These are phyloP conservation scores for Cucurbita ficifolia DNA, from an alignment of 306 rosid genomes.

Conservation along the genomic window DNA sequence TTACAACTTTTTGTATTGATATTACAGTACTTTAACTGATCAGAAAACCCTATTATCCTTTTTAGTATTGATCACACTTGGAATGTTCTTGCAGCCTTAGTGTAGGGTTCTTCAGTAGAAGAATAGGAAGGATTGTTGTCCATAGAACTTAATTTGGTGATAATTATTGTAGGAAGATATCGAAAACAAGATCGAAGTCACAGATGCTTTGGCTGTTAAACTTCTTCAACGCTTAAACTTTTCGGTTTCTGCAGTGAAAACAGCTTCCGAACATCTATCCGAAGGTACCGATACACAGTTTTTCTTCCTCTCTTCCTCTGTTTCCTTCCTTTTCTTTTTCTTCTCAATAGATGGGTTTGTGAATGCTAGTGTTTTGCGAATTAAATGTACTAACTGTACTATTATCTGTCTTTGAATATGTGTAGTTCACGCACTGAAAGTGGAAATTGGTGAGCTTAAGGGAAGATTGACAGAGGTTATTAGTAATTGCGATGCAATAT, in stretches of 20 bases:
- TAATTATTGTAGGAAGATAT: constrained; percentile 58
- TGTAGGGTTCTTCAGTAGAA: neutral
- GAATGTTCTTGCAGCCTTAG: neutral
- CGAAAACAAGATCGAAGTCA: constrained; percentile 69
- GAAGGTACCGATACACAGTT: constrained; percentile 35
- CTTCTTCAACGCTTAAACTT: constrained; percentile 72
- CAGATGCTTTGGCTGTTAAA: constrained; percentile 71
- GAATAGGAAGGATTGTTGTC: neutral
- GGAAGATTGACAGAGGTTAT: constrained; percentile 90
- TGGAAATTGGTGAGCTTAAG: constrained; percentile 83
- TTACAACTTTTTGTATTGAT: neutral
- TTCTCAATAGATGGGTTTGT: neutral
- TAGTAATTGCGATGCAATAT: constrained; percentile 71
- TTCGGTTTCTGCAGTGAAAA: constrained; percentile 65
- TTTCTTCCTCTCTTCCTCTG: neutral
- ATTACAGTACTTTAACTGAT: neutral
- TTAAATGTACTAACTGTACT: neutral
- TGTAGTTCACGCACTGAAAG: constrained; percentile 76
- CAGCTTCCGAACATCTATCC: constrained; percentile 70
- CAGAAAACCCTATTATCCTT: neutral
- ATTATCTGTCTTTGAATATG: neutral
- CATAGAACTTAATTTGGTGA: constrained; percentile 10
- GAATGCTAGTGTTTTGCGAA: neutral
- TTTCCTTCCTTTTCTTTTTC: neutral
- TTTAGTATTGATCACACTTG: neutral